These are phyloP conservation scores for Smittium culicis DNA, from an alignment of 371 early-diverging fungal genomes.

Conservation along the genomic window DNA sequence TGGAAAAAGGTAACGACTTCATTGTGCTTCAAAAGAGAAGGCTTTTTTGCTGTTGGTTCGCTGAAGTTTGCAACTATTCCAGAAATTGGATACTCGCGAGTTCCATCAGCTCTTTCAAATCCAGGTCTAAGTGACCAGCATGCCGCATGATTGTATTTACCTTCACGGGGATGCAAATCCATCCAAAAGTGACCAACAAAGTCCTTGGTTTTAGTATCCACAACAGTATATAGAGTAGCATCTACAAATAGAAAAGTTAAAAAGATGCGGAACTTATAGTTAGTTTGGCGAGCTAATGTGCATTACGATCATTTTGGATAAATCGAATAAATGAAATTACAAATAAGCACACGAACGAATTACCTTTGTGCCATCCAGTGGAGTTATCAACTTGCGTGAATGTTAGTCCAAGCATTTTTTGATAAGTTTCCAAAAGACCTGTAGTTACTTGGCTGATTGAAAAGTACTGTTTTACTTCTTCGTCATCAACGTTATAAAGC, in stretches of 20 bases:
- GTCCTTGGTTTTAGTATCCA: slow-evolving; percentile 40
- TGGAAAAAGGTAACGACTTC: slow-evolving; percentile 67
- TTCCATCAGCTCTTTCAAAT: slow-evolving; percentile 34
- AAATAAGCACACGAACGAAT: too few species aligned
- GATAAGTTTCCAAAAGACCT: slow-evolving; percentile 58
- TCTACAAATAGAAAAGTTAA: slow-evolving; percentile 43
- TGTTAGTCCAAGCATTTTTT: slow-evolving; percentile 44
- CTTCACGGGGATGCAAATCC: slow-evolving; percentile 63
- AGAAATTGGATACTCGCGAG: slow-evolving; percentile 46
- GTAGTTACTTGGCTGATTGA: slow-evolving; percentile 45
- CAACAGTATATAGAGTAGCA: slow-evolving; percentile 51
- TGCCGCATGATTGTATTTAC: slow-evolving; percentile 65
- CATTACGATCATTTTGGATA: too few species aligned
- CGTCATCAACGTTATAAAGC: slow-evolving; percentile 56
- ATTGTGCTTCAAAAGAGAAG: slow-evolving; percentile 65
- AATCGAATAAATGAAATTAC: too few species aligned
- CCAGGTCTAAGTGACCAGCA: slow-evolving; percentile 56
- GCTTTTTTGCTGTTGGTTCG: slow-evolving; percentile 55
- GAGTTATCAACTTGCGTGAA: slow-evolving; percentile 47
- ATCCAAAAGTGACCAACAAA: slow-evolving; percentile 64
- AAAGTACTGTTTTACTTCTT: slow-evolving; percentile 64
- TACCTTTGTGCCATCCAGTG: slow-evolving; percentile 40
- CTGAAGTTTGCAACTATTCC: slow-evolving; percentile 75
- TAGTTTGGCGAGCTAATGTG: too few species aligned
- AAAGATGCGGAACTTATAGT: slow-evolving; percentile 10